These are phyloP conservation scores for Dothidotthia symphoricarpi DNA, from an alignment of 2,329 filamentous ascomycete species.

Conservation along the genomic window DNA sequence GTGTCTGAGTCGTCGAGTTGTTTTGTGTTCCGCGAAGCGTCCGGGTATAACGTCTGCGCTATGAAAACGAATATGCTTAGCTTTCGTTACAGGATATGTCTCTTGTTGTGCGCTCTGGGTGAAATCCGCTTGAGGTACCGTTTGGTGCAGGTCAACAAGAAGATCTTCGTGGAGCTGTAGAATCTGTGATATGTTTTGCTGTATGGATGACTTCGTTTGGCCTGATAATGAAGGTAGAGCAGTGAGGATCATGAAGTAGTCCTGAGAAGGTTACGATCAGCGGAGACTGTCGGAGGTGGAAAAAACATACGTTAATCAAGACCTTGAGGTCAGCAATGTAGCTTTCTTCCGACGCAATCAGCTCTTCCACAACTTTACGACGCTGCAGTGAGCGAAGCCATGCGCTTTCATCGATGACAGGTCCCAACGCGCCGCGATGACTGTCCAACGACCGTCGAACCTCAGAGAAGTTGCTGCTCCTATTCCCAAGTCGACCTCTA, in stretches of 20 bases:
- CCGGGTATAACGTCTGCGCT: constrained; percentile 49
- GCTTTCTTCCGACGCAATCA: constrained; percentile 80
- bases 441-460: constrained; percentile 64
- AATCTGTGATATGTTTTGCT: constrained; percentile 75
- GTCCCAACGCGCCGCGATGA: constrained; percentile 46
- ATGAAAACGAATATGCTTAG: constrained; percentile 50
- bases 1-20: constrained; percentile 40
- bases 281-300: background rate
- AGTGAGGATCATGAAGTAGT: constrained; percentile 60
- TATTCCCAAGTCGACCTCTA: constrained; percentile 59
- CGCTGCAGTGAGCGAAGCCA: constrained; percentile 71
- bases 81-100: constrained; percentile 32
- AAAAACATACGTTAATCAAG: constrained; percentile 70
- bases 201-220: constrained; percentile 69
- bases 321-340: constrained; percentile 88
- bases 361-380: constrained; percentile 77
- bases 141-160: constrained; percentile 68
- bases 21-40: constrained; percentile 35
- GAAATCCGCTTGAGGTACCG: constrained; percentile 63
- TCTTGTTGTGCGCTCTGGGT: constrained; percentile 39
- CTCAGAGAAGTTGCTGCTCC: constrained; percentile 58
- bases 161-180: constrained; percentile 81
- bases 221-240: constrained; percentile 65
- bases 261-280: constrained; percentile 24
- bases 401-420: constrained; percentile 65